Conservation (phyloP, 495 filamentous ascomycete genomes). For the Daldinia decipiens region DNA sequence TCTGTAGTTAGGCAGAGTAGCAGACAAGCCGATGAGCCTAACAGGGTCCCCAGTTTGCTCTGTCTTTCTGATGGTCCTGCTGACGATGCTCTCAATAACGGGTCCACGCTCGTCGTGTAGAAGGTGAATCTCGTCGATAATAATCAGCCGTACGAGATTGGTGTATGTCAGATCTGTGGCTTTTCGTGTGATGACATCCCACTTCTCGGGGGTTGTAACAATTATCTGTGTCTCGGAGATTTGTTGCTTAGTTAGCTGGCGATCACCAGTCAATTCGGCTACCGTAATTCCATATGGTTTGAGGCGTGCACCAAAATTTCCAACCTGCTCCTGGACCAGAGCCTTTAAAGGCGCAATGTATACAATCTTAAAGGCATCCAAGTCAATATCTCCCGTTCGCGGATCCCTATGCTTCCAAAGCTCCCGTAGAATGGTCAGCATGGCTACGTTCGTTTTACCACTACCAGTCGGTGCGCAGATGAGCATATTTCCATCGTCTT, state of each 20-base stretch:
- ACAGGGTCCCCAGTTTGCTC: slow-evolving; percentile 94
- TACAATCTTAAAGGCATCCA: slow-evolving; percentile 97
- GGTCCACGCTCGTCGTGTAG: slow-evolving; percentile 97
- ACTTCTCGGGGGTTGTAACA: slow-evolving; percentile 98
- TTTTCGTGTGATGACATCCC: slow-evolving; percentile 98
- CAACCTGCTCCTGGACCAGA: slow-evolving; percentile 95
- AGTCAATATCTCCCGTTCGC: slow-evolving; percentile 84
- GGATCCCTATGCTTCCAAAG: slow-evolving; percentile 94
- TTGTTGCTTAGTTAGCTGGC: slow-evolving; percentile 98
- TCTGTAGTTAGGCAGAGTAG: slow-evolving; percentile 94
- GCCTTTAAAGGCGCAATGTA: slow-evolving; percentile 96
- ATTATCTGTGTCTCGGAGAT: slow-evolving; percentile 98
- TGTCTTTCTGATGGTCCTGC: slow-evolving; percentile 87
- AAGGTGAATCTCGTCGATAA: slow-evolving; percentile 98
- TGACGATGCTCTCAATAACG: slow-evolving; percentile 96
- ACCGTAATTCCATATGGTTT: slow-evolving; percentile 92
- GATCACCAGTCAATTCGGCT: slow-evolving; percentile 93
- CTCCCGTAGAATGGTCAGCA: slow-evolving; percentile 95
- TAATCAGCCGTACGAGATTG: slow-evolving; percentile 91
- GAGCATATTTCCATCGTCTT: slow-evolving; percentile 96
- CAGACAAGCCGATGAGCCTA: slow-evolving; percentile 89
- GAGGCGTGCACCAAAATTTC: slow-evolving; percentile 92
- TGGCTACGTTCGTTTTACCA: slow-evolving; percentile 98
- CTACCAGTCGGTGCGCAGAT: slow-evolving; percentile 97
- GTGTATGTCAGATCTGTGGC: slow-evolving; percentile 97